These are phyloP conservation scores for Cerrena zonata DNA, from an alignment of 1,284 basidiomycete genomes.

Conservation along the genomic window DNA sequence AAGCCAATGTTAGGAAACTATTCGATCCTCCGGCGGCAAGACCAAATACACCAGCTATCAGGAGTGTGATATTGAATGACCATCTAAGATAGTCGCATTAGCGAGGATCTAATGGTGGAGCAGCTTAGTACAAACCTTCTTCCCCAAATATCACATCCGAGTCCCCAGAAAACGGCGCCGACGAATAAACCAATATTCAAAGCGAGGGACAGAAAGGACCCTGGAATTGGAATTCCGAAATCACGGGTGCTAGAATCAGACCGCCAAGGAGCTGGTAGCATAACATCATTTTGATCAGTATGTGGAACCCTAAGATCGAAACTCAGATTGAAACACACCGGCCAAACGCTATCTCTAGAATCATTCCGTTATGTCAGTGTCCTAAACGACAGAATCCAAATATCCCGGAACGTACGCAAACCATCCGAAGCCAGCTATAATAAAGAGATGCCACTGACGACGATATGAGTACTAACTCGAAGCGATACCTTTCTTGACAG, in stretches of 20 bases:
- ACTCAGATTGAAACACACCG: constrained; percentile 30
- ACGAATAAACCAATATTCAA: constrained; percentile 59
- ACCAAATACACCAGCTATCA: constrained; percentile 55
- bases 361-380: too few relatives aligned
- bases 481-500: not conserved
- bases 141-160: constrained; percentile 65
- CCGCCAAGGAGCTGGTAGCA: constrained; percentile 21
- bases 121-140: constrained; percentile 27
- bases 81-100: constrained; percentile 28
- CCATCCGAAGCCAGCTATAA: constrained; percentile 65
- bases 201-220: constrained; percentile 53
- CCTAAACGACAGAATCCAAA: not conserved
- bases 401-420: constrained; percentile 60
- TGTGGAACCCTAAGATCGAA: constrained; percentile 7
- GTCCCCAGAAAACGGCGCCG: constrained; percentile 61
- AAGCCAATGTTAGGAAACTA: constrained; percentile 38
- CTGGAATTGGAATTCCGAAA: constrained; percentile 52
- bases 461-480: not conserved
- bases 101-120: constrained; percentile 10
- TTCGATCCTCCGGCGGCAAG: constrained; percentile 41
- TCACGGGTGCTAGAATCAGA: constrained; percentile 50
- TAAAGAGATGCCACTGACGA: constrained; percentile 49
- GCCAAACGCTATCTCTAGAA: constrained; percentile 44
- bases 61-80: constrained; percentile 60
- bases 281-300: not conserved